Evolutionary conservation across 2,329 filamentous ascomycete species (phyloP).

Genomic region (Cercospora zeina): DNA sequence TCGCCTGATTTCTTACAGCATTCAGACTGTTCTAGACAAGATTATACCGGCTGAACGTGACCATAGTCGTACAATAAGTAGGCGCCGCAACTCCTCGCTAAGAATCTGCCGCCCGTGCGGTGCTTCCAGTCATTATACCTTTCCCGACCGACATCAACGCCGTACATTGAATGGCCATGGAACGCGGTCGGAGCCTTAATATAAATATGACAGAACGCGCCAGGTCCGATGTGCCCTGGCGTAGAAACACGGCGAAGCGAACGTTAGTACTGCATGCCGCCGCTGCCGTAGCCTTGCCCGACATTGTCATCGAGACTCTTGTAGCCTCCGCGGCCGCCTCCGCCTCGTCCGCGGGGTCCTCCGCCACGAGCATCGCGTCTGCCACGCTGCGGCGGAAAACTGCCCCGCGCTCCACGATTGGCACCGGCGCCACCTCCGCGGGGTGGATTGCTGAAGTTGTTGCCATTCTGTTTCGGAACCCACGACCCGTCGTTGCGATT

Average conservation of each 20-base stretch:
- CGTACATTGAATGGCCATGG: too few relatives aligned
- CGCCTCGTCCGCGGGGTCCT: constrained; percentile 33
- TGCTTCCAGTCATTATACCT: background rate
- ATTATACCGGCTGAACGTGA: too few relatives aligned
- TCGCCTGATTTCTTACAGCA: too few relatives aligned
- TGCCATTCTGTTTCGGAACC: constrained; percentile 21
- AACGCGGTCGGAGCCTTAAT: too few relatives aligned
- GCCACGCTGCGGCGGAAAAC: constrained; percentile 34
- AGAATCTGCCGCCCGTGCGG: background rate
- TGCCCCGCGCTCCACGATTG: constrained; percentile 31
- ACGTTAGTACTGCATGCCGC: constrained; percentile 41
- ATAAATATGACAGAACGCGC: background rate
- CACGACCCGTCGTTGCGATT: constrained; percentile 34
- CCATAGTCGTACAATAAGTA: background rate
- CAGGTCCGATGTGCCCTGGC: background rate
- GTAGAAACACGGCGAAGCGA: background rate
- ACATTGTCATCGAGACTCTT: constrained; percentile 48
- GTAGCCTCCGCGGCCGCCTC: constrained; percentile 42
- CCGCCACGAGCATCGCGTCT: constrained; percentile 39
- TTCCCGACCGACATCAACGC: too few relatives aligned
- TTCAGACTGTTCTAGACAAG: too few relatives aligned
- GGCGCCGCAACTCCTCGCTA: background rate
- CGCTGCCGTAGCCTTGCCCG: constrained; percentile 38
- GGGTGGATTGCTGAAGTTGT: constrained; percentile 23
- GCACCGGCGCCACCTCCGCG: constrained; percentile 45